Conservation (phyloP, 176 grass and related monocot genomes). For the Areca catechu region DNA sequence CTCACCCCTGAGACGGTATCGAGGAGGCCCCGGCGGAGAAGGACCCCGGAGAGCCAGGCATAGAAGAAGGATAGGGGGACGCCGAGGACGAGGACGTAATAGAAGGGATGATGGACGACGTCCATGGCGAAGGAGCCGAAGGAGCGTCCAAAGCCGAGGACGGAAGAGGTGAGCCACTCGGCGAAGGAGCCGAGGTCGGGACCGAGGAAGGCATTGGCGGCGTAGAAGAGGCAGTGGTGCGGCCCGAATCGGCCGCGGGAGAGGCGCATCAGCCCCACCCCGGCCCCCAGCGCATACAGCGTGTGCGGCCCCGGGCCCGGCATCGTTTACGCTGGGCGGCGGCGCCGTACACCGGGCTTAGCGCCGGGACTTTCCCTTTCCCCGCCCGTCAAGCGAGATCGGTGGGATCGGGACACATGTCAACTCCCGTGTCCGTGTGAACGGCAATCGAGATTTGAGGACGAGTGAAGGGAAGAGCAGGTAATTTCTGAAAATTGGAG, state of each 20-base stretch:
- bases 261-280: constrained; percentile 45
- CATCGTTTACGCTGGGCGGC: constrained; percentile 17
- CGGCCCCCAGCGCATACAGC: constrained; percentile 68
- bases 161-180: constrained; percentile 73
- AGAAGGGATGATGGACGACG: constrained; percentile 71
- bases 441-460: no score
- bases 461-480: no score
- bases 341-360: no score
- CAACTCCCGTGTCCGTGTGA: no score
- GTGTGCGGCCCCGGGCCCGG: constrained; percentile 82
- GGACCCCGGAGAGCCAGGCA: constrained; percentile 40
- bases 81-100: constrained; percentile 73
- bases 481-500: no score
- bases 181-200: constrained; percentile 83
- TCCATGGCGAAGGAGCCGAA: constrained; percentile 48
- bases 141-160: constrained; percentile 2
- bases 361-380: no score
- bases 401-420: no score
- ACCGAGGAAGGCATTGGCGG: constrained; percentile 80
- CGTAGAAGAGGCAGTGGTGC: constrained; percentile 78
- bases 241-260: constrained; percentile 48
- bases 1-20: constrained; percentile 42
- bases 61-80: constrained; percentile 59
- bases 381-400: no score
- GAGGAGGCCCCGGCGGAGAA: constrained; percentile 40